phyloP scores from a whole-genome alignment of 768 basidiomycete species.

The Calvatia gigantea region DNA sequence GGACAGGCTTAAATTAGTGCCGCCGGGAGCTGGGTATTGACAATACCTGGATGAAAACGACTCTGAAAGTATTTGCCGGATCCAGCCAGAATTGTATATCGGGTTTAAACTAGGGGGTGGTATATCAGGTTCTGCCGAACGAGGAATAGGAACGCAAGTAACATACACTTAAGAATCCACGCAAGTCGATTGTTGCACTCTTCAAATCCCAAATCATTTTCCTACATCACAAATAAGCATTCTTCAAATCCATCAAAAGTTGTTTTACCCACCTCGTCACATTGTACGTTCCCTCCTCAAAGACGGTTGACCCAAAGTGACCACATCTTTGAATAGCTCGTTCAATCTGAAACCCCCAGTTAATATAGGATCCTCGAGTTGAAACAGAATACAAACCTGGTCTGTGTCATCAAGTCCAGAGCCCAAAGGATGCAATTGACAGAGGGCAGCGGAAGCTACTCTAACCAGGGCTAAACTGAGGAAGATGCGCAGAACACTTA shows the following conservation, averaged over 20 bases:
- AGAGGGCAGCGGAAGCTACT: neutral
- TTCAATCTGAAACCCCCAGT: constrained; percentile 32
- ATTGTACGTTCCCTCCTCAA: constrained; percentile 44
- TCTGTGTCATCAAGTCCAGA: constrained; percentile 36
- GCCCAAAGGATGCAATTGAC: constrained; percentile 30
- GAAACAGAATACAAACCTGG: constrained; percentile 23
- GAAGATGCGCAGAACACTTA: neutral
- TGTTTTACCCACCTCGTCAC: constrained; percentile 38
- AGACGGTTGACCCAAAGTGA: constrained; percentile 39
- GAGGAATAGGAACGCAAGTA: neutral
- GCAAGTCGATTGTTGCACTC: constrained; percentile 39
- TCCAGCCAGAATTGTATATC: constrained; percentile 56
- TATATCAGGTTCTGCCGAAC: neutral
- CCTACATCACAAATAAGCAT: constrained; percentile 20
- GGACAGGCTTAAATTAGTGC: neutral
- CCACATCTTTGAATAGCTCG: constrained; percentile 47
- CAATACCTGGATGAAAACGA: constrained; percentile 54
- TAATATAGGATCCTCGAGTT: neutral
- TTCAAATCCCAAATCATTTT: constrained; percentile 54
- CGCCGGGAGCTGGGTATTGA: neutral
- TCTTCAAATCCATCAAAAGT: neutral
- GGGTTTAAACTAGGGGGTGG: constrained; percentile 40
- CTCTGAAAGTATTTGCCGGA: constrained; percentile 50
- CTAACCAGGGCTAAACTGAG: neutral
- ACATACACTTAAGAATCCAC: constrained; percentile 40